A percentile compares a stretch with the other conserved stretches of the same genome.
phyloP scores from a whole-genome alignment of 257 asterid genomes.

The Datura wrightii region DNA sequence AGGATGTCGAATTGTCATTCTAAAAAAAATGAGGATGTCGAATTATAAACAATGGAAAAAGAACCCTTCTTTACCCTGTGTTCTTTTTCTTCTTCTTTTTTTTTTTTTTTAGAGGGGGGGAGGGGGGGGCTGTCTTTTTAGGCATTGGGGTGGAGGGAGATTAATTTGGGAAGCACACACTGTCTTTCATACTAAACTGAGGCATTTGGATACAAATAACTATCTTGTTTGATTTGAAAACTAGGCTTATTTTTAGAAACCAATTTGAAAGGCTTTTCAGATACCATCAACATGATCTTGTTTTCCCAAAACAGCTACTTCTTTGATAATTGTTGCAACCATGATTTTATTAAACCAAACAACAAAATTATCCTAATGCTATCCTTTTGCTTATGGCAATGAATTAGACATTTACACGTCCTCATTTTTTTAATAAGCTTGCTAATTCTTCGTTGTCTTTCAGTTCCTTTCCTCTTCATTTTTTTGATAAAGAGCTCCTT shows the following conservation, averaged over 20 bases:
- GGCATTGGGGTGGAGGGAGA: background rate
- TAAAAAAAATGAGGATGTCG: background rate
- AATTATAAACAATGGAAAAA: background rate
- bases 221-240: slow-evolving; percentile 9
- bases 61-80: background rate
- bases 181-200: background rate
- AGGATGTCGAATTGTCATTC: background rate
- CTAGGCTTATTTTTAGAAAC: background rate
- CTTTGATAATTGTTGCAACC: background rate
- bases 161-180: background rate
- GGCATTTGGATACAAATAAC: background rate
- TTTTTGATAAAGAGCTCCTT: background rate
- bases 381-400: background rate
- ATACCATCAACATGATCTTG: background rate
- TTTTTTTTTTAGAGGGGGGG: background rate
- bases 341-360: background rate
- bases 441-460: background rate
- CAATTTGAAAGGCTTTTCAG: background rate
- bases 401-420: background rate
- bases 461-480: background rate
- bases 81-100: background rate
- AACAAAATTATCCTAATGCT: background rate
- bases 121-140: background rate
- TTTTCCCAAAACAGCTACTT: background rate
- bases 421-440: background rate